phyloP scores from a whole-genome alignment of 306 rosid species.

The Ormosia semicastrata region DNA sequence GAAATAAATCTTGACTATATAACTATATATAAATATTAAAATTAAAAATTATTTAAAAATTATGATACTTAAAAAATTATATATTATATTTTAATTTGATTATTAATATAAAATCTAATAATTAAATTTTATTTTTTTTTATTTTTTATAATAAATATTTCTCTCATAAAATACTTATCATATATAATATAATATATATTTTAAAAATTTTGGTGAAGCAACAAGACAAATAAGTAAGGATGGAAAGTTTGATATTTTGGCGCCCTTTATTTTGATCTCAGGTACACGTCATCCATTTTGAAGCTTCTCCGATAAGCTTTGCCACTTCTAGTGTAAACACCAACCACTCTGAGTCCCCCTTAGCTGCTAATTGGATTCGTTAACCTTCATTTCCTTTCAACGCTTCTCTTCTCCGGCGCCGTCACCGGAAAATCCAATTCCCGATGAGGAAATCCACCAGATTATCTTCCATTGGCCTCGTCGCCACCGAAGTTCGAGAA shows the following conservation, averaged over 20 bases:
- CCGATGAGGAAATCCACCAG: slow-evolving; percentile 43
- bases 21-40: too few species aligned
- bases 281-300: background rate
- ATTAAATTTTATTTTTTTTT: too few species aligned
- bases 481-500: background rate
- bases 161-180: too few species aligned
- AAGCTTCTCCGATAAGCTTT: background rate
- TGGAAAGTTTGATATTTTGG: background rate
- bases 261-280: background rate
- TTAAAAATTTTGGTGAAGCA: background rate
- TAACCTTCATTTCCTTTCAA: background rate
- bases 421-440: background rate
- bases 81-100: too few species aligned
- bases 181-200: too few species aligned
- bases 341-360: too few species aligned
- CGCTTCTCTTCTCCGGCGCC: background rate
- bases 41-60: too few species aligned
- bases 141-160: too few species aligned
- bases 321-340: background rate
- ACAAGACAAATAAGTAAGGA: background rate
- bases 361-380: too few species aligned
- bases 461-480: slow-evolving; percentile 24
- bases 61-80: too few species aligned
- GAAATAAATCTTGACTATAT: too few species aligned
- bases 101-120: too few species aligned